Percentiles rank a stretch among this genome's conserved stretches.
These are phyloP conservation scores for Apostasia shenzhenica DNA, from an alignment of 106 monocot genomes.

Conservation along the genomic window DNA sequence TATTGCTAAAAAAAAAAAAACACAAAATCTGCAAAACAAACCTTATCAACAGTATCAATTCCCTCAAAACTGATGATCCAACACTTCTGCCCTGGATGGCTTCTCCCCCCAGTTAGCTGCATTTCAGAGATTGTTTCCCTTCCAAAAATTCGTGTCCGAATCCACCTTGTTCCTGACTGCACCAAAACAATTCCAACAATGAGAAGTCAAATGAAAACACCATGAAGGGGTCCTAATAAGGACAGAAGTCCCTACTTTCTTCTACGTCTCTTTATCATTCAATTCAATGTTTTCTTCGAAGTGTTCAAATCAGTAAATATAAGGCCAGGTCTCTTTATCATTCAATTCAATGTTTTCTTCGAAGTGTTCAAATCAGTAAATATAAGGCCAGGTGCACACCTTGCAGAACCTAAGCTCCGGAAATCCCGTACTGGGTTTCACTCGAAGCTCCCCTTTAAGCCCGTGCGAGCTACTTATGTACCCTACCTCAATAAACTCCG, in stretches of 20 bases:
- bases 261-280: no score
- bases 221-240: not conserved
- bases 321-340: no score
- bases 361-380: no score
- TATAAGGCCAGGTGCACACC: constrained; percentile 6
- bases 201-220: not conserved
- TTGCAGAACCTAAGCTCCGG: constrained; percentile 45
- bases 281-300: no score
- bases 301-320: no score
- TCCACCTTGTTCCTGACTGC: constrained; percentile 89
- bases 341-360: no score
- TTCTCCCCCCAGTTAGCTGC: constrained; percentile 57
- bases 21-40: constrained; percentile 2
- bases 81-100: constrained; percentile 57
- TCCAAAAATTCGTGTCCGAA: constrained; percentile 46
- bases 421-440: constrained; percentile 47
- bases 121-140: constrained; percentile 50
- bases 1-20: not conserved
- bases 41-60: constrained; percentile 68
- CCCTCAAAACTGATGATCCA: constrained; percentile 79
- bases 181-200: not conserved
- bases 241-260: not conserved
- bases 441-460: constrained; percentile 45
- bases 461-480: constrained; percentile 45
- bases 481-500: constrained; percentile 39